Base-by-base conservation (phyloP, 805 yeast species). In the Candida boleticola region DNA sequence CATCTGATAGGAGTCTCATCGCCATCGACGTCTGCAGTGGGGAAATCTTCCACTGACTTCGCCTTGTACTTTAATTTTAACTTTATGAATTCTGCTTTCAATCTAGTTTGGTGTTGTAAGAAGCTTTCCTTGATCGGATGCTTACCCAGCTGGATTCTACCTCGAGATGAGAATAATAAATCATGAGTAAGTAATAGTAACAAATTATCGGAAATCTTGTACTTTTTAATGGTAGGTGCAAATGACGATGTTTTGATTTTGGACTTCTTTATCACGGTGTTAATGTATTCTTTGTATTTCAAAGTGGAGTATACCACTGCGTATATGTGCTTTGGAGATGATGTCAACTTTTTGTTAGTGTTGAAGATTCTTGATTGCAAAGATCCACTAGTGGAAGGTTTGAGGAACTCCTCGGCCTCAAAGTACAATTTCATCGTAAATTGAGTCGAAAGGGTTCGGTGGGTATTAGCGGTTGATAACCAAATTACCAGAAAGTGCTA, bases 91-190 rank as follows among this genome's bases (percentile, higher is more conserved):
- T 93, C 98, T 1, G 95, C 90, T 43, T 80, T 81, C 38, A 92
- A 67, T 51, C 98, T 70, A 0, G 95, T 82, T 60, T 85, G 87
- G 59, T 89, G 84, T 45, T 80, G 74, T 42, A 93, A 65, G 3
- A 93, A 71, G 10, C 86, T 84, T 37, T 86, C 93, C 57, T 93
- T 93, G 44, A 89, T 73, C 0, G 92, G 86, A 47, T 84, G 89
- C 54, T 89, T 90, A 5, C 95, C 95, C 73, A 89, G 83, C 58
- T 89, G 95, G 45, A 92, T 84, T 47, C 97, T 68, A 9, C 95
- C 93, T 21, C 80, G 73, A 48, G 80, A 77, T 4, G 92, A 76
- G 43, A 93, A 74, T 4, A 90, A 61, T 40, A 89, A 68, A 64
- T 92, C 99, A 55, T 92, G 95, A 1, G 83, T 83, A 62, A 92